A percentile compares a stretch with the other conserved stretches of the same genome.
Evolutionary conservation across 1,284 basidiomycete genomes (phyloP).

Genomic region (Agroathelia rolfsii): DNA sequence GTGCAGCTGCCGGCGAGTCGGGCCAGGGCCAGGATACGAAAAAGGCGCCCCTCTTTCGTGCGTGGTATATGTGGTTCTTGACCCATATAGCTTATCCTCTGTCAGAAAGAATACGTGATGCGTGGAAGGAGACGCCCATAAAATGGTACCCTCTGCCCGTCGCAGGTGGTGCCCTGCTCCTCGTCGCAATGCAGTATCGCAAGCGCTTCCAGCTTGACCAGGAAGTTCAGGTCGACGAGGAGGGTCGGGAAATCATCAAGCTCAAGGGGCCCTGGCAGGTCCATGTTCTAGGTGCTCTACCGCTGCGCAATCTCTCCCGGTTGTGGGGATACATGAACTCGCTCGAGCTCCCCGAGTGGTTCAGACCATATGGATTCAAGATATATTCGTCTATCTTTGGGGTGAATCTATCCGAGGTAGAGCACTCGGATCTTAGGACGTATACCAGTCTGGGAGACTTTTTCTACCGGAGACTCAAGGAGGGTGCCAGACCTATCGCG

Average conservation of each 20-base stretch:
- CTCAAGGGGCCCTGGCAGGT: conserved; percentile 92
- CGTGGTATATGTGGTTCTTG: no score
- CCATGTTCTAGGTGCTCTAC: conserved; percentile 91
- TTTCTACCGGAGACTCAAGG: conserved; percentile 86
- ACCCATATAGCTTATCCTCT: no score
- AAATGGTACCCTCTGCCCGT: conserved; percentile 95
- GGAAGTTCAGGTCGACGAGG: conserved; percentile 66
- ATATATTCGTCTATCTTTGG: conserved; percentile 85
- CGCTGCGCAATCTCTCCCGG: conserved; percentile 87
- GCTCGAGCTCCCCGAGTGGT: conserved; percentile 88
- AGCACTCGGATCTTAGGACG: conserved; percentile 63
- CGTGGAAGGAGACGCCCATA: conserved; percentile 84
- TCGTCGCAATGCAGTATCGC: conserved; percentile 76
- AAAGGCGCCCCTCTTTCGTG: no score
- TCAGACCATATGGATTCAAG: conserved; percentile 81
- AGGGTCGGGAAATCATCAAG: conserved; percentile 62
- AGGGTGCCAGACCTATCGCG: conserved; percentile 75
- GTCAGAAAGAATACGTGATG: conserved; percentile 42
- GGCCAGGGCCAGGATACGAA: no score
- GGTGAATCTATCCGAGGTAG: conserved; percentile 90
- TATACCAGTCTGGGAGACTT: conserved; percentile 89
- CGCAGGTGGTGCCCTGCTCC: conserved; percentile 81
- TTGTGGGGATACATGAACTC: conserved; percentile 95
- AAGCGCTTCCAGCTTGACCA: conserved; percentile 42
- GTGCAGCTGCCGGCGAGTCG: no score